Base-by-base conservation (phyloP, 2,329 filamentous ascomycete genomes). In the Aspergillus nomiae region DNA sequence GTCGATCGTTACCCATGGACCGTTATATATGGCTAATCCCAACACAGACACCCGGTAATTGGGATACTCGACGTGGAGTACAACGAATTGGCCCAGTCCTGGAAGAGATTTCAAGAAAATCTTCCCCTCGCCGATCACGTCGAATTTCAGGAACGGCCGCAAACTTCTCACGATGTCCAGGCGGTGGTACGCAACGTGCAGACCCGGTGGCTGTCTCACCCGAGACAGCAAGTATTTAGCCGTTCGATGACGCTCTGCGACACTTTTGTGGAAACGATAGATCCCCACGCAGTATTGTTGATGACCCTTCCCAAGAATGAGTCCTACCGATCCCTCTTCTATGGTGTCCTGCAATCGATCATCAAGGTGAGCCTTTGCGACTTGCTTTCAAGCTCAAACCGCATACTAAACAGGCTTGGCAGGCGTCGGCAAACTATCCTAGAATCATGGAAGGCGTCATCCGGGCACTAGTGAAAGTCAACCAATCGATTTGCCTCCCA, bases 61-160 rank as follows among this genome's bases (percentile, higher is more conserved):
- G 72, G 70, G 6, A 71, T 69, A 60, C 75, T 79, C 51, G 77
- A 79, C 62, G 68, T 77, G 60, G 77, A 79, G 70, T 74, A 73
- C 56, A 77, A 76, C 63, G 76, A 78, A 67, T 69, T 79, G 24
- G 69, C 69, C 34, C 72, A 73, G 58, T 72, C 76, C 6, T 78
- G 77, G 76, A 76, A 74, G 61, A 61, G 67, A 12, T 77, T 78
- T 54, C 71, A 73, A 50, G 70, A 73, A 26, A 64, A 70, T 53
- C 66, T 78, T 24, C 67, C 69, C 8, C 60, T 67, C 19, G 61
- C 69, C 36, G 74, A 76, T 59, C 72, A 69, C 30, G 69, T 75
- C n/a, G 58, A 65, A 36, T 71, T 72, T 58, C 66, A 73, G 24
- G 68, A 74, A 54, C 74, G 69, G 26, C 69, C 71, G 30, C 74